Percentiles rank a stretch among this genome's conserved stretches.
phyloP scores from a whole-genome alignment of 139 green algal genomes.

The Tetradesmus lagerheimii region DNA sequence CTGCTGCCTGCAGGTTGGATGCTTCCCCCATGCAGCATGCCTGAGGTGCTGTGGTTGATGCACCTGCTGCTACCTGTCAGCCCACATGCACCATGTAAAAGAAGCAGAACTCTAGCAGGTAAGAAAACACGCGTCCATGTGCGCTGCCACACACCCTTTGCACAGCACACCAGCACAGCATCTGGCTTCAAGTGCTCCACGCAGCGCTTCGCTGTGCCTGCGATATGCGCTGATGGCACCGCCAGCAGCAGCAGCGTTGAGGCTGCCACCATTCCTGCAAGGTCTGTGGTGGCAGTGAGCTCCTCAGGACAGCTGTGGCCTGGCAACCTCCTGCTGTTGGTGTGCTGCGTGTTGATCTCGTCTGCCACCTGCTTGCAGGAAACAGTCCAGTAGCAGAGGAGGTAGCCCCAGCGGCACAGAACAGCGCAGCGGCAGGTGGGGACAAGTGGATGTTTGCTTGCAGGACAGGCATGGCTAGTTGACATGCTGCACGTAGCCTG shows the following conservation, averaged over 20 bases:
- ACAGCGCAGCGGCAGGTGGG: no score
- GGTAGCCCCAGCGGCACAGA: no score
- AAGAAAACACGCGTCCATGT: no score
- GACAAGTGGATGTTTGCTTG: background rate
- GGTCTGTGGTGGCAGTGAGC: slow-evolving; percentile 13
- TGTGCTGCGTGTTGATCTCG: slow-evolving; percentile 37
- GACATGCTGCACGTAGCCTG: background rate
- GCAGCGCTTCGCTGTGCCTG: slow-evolving; percentile 1
- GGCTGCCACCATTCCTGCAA: background rate
- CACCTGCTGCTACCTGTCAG: no score
- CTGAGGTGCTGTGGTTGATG: no score
- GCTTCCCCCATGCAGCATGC: no score
- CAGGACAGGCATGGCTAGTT: background rate
- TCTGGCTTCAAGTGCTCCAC: background rate
- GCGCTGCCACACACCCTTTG: slow-evolving; percentile 17
- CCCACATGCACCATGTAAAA: no score
- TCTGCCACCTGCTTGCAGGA: slow-evolving; percentile 29
- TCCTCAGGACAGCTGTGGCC: background rate
- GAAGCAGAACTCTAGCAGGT: no score
- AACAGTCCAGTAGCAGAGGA: background rate
- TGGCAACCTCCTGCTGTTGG: slow-evolving; percentile 28
- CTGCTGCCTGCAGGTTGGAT: background rate
- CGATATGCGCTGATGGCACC: slow-evolving; percentile 15
- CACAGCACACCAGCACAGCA: slow-evolving; percentile 36
- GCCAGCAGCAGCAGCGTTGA: slow-evolving; percentile 20